Conservation (phyloP, 495 filamentous ascomycete genomes). For the Aspergillus coremiiformis region DNA sequence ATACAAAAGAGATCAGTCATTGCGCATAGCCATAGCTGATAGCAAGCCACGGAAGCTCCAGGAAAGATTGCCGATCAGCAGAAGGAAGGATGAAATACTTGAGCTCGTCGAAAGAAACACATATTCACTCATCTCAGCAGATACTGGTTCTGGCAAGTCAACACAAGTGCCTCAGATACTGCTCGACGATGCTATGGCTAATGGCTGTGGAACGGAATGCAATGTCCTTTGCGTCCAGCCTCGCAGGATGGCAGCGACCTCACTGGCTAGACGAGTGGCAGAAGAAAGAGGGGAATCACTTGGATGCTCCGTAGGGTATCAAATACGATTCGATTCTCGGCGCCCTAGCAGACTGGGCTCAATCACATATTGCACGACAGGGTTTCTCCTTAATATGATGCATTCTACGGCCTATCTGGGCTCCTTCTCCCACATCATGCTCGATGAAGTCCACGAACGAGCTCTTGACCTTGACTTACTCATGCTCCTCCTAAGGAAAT, state of each 20-base stretch:
- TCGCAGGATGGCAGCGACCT: slow-evolving; percentile 48
- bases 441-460: slow-evolving; percentile 58
- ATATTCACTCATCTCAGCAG: slow-evolving; percentile 48
- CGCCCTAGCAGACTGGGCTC: slow-evolving; percentile 21
- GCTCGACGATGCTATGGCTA: slow-evolving; percentile 42
- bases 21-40: not conserved
- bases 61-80: slow-evolving; percentile 41
- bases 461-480: slow-evolving; percentile 49
- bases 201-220: slow-evolving; percentile 10
- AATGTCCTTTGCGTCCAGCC: slow-evolving; percentile 50
- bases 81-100: slow-evolving; percentile 35
- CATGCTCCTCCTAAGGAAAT: slow-evolving; percentile 46
- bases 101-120: slow-evolving; percentile 41
- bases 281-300: slow-evolving; percentile 44
- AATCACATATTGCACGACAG: slow-evolving; percentile 53
- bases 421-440: slow-evolving; percentile 45
- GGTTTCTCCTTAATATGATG: slow-evolving; percentile 45
- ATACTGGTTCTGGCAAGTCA: slow-evolving; percentile 54
- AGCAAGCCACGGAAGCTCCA: not conserved
- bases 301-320: slow-evolving; percentile 46
- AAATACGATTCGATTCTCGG: slow-evolving; percentile 43
- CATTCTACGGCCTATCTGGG: slow-evolving; percentile 35
- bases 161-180: slow-evolving; percentile 57
- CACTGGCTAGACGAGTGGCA: slow-evolving; percentile 49
- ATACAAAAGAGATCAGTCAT: not conserved